These are phyloP conservation scores for Beta corolliflora DNA, from an alignment of 179 eudicot genomes.

Conservation along the genomic window DNA sequence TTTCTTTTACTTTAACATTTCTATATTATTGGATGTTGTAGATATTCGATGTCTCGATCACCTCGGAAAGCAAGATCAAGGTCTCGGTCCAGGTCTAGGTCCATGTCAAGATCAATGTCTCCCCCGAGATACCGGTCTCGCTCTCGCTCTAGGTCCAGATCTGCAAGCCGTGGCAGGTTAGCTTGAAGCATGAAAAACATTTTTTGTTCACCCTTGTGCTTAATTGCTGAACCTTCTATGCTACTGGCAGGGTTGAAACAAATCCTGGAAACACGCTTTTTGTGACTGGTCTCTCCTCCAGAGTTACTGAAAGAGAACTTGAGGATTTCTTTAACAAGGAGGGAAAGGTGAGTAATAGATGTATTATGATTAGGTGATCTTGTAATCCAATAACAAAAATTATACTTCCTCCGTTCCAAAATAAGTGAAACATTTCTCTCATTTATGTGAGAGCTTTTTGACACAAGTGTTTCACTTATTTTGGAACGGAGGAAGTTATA, in stretches of 20 bases:
- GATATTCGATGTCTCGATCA: slow-evolving; percentile 78
- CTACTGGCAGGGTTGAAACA: slow-evolving; percentile 50
- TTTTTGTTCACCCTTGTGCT: not conserved
- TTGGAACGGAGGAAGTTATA: too few relatives aligned
- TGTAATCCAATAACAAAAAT: not conserved
- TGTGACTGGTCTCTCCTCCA: slow-evolving; percentile 91
- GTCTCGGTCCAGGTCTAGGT: slow-evolving; percentile 61
- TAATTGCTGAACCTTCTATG: slow-evolving; percentile 13
- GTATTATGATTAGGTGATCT: not conserved
- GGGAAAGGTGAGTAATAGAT: slow-evolving; percentile 62
- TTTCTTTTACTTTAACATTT: not conserved
- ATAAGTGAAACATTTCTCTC: too few relatives aligned
- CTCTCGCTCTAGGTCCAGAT: slow-evolving; percentile 47
- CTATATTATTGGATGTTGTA: slow-evolving; percentile 6
- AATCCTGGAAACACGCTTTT: slow-evolving; percentile 85
- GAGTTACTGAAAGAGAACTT: slow-evolving; percentile 89
- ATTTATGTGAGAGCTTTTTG: too few relatives aligned
- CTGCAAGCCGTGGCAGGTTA: slow-evolving; percentile 78
- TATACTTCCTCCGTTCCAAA: too few relatives aligned
- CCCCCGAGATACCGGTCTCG: slow-evolving; percentile 47
- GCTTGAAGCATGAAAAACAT: slow-evolving; percentile 20
- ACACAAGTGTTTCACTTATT: too few relatives aligned
- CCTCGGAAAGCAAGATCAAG: slow-evolving; percentile 56
- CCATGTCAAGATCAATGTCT: slow-evolving; percentile 49
- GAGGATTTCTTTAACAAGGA: slow-evolving; percentile 84